Conservation (phyloP, 805 yeast genomes). For the Metschnikowia koreensis region DNA sequence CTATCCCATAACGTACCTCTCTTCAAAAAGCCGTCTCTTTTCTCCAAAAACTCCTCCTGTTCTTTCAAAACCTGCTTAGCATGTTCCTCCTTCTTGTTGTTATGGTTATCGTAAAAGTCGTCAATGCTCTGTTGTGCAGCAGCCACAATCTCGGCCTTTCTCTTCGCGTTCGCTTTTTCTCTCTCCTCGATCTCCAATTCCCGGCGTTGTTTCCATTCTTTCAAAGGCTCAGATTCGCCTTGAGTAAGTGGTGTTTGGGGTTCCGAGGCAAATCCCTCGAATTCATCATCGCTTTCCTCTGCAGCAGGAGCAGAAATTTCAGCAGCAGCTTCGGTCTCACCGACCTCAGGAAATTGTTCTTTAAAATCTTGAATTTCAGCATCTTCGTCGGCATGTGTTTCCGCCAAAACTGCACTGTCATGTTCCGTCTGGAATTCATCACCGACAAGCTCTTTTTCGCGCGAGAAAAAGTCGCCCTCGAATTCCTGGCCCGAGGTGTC, state of each 20-base stretch:
- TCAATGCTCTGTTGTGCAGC: conserved; percentile 83
- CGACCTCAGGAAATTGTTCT: conserved; percentile 62
- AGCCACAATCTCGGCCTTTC: conserved; percentile 62
- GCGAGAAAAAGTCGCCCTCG: conserved; percentile 58
- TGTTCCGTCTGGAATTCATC: conserved; percentile 69
- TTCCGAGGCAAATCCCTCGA: conserved; percentile 29
- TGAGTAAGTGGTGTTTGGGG: conserved; percentile 16
- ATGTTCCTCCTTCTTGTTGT: conserved; percentile 72
- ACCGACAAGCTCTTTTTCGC: conserved; percentile 68
- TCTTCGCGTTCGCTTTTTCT: conserved; percentile 66
- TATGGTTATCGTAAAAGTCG: conserved; percentile 89
- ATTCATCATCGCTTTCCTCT: conserved; percentile 43
- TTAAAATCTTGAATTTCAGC: conserved; percentile 56
- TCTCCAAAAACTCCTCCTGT: conserved; percentile 66
- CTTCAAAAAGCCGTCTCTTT: conserved; percentile 64
- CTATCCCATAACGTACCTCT: conserved; percentile 55
- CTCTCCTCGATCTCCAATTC: conserved; percentile 75
- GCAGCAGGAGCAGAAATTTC: conserved; percentile 6
- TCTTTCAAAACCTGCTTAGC: conserved; percentile 62
- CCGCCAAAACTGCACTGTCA: conserved; percentile 49
- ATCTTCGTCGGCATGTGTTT: conserved; percentile 33
- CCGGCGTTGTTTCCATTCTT: conserved; percentile 80
- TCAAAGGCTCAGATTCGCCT: conserved; percentile 51
- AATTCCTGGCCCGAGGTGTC: conserved; percentile 32
- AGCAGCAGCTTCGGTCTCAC: conserved; percentile 22